phyloP scores from a whole-genome alignment of 78 protist genomes.

The Polysphondylium violaceum region DNA sequence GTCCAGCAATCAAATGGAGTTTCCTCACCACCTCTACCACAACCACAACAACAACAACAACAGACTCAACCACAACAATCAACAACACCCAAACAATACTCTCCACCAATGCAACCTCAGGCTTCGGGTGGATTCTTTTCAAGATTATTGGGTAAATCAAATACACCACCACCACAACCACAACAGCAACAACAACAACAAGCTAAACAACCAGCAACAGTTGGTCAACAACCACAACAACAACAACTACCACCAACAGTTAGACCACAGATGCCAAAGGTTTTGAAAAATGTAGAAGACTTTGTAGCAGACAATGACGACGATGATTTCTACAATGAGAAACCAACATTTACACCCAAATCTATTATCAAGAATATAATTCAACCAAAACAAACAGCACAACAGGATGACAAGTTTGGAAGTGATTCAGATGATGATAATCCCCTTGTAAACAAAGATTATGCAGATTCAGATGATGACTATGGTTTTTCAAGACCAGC shows the following conservation, averaged over 20 bases:
- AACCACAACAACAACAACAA: neutral
- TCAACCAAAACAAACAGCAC: neutral
- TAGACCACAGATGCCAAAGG: conserved; percentile 2
- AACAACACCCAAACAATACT: neutral
- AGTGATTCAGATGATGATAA: conserved; percentile 53
- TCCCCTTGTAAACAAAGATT: too few species aligned
- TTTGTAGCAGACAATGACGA: conserved; percentile 22
- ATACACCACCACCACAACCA: neutral
- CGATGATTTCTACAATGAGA: conserved; percentile 24
- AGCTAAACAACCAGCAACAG: neutral
- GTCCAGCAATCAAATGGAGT: too few species aligned
- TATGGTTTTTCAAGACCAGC: neutral
- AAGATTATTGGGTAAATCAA: conserved; percentile 23
- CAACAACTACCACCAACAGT: neutral
- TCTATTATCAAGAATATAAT: conserved; percentile 16
- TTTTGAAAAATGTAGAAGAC: conserved; percentile 46
- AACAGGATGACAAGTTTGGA: conserved; percentile 23
- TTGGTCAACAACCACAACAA: neutral
- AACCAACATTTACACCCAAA: neutral
- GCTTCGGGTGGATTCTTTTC: conserved; percentile 51
- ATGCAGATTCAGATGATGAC: neutral
- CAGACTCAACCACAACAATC: neutral
- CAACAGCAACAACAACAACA: neutral
- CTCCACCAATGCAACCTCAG: neutral
- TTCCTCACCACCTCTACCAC: neutral